Evolutionary conservation across 2,329 filamentous ascomycete species (phyloP), one percentile per base, ranked within the genome.

Genomic region (Aspergillus jensenii): DNA sequence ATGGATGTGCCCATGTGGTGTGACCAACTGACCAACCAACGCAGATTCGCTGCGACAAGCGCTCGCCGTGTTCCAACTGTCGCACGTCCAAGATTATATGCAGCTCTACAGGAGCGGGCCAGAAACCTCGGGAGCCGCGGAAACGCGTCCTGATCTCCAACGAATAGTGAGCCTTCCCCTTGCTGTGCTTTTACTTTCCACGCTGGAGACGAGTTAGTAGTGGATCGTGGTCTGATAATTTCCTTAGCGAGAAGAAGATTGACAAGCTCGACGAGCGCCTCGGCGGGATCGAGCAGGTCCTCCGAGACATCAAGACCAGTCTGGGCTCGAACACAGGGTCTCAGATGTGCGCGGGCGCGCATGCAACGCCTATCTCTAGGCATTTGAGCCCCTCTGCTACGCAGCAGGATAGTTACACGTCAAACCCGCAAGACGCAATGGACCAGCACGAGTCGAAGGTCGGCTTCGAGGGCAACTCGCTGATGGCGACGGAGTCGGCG

Each of bases 251-350:
- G 65, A 78, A 74, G 64, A 82, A 83, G 66, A 81, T 84, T 49
- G 81, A 83, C 59, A 65, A 78, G 12, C 82, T 84, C 51, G 80
- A 82, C 62, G 76, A 79, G 31, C 76, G 81, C 15, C 69, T 84
- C 8, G 73, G 74, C 6, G 73, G 74, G n/a, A 81, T 84, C 41
- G 81, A 83, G 60, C 66, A 50, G 67, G 68, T 66, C 63, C 65
- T 69, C 15, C 61, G 44, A 37, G 67, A 71, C 45, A 49, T 73
- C 14, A 64, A 64, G 55, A 50, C 61, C 52, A 53, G 40, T 21
- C 48, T 62, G 58, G 9, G 60, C 47, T 35, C 56, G 21, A 55
- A 51, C 27, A 19, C 39, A n/a, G 41, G 51, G 12, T n/a, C 52
- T 35, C 51, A 59, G 14, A 31, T 52, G 0, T 59, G 31, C 31